A percentile compares a stretch with the other conserved stretches of the same genome.
Conservation (phyloP, 2,329 filamentous ascomycete genomes). For the Aureobasidium sp. region DNA sequence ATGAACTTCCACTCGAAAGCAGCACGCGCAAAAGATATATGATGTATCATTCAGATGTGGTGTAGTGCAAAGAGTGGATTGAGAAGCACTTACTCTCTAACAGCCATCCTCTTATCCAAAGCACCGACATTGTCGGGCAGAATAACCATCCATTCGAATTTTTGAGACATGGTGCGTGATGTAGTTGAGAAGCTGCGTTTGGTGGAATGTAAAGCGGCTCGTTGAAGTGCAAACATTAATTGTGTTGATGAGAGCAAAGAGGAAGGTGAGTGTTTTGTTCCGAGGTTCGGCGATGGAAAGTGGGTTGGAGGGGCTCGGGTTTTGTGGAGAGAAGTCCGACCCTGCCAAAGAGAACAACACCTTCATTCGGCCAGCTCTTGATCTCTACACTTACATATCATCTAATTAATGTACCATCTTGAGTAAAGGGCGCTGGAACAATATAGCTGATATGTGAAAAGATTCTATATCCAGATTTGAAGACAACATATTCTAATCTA, state of each 20-base stretch:
- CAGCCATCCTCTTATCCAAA: slow-evolving; percentile 34
- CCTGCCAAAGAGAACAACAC: neutral
- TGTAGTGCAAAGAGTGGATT: neutral
- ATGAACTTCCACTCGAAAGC: neutral
- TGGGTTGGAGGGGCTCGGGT: neutral
- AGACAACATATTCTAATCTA: no score
- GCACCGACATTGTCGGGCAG: slow-evolving; percentile 35
- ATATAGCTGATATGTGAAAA: no score
- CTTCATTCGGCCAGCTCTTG: neutral
- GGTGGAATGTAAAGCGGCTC: neutral
- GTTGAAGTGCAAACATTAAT: neutral
- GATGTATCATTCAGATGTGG: no score
- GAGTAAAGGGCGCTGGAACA: no score
- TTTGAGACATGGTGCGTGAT: slow-evolving; percentile 21
- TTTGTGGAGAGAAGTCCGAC: neutral
- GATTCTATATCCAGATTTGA: no score
- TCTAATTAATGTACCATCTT: no score
- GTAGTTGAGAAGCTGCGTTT: slow-evolving; percentile 14
- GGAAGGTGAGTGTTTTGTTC: neutral
- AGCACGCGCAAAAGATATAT: no score
- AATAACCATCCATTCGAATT: slow-evolving; percentile 44
- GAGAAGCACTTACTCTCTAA: slow-evolving; percentile 28
- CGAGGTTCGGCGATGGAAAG: neutral
- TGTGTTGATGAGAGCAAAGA: neutral
- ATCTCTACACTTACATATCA: neutral